Evolutionary conservation across 169 alveolate species (phyloP).

Genomic region (Cystoisospora suis): DNA sequence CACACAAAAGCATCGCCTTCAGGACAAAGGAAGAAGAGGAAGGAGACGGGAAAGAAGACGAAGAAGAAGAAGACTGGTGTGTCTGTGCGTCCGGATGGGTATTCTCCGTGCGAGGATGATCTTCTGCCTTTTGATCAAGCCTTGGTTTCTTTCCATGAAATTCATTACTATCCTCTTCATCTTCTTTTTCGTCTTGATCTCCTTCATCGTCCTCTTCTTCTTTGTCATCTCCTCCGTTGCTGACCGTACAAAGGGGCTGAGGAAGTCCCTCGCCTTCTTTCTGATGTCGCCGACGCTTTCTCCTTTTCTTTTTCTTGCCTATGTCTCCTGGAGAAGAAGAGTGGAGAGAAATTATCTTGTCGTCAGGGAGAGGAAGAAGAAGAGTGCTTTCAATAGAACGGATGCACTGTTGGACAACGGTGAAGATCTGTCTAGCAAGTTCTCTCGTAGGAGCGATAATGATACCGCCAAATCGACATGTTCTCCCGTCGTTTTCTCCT

Average conservation of each 20-base stretch:
- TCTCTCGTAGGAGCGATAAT: conserved; percentile 93
- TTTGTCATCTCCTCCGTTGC: background rate
- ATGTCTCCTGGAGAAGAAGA: no score
- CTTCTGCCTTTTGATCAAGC: background rate
- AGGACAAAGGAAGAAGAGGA: background rate
- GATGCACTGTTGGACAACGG: conserved; percentile 42
- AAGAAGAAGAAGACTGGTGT: background rate
- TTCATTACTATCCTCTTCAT: background rate
- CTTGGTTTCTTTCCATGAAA: background rate
- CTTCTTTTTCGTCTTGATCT: background rate
- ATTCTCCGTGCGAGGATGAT: background rate
- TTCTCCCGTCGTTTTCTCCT: background rate
- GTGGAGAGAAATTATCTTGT: no score
- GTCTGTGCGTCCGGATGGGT: no score
- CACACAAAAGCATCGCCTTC: background rate
- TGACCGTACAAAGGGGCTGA: background rate
- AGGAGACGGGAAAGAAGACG: background rate
- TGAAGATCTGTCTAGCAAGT: conserved; percentile 85
- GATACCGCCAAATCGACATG: conserved; percentile 81
- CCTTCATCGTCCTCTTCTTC: background rate
- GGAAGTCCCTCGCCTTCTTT: background rate
- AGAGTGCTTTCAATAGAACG: background rate
- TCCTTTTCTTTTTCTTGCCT: background rate
- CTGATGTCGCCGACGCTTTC: background rate
- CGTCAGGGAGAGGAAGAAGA: background rate